phyloP scores from a whole-genome alignment of 2,329 filamentous ascomycete genomes.

The Colletotrichum agaves region DNA sequence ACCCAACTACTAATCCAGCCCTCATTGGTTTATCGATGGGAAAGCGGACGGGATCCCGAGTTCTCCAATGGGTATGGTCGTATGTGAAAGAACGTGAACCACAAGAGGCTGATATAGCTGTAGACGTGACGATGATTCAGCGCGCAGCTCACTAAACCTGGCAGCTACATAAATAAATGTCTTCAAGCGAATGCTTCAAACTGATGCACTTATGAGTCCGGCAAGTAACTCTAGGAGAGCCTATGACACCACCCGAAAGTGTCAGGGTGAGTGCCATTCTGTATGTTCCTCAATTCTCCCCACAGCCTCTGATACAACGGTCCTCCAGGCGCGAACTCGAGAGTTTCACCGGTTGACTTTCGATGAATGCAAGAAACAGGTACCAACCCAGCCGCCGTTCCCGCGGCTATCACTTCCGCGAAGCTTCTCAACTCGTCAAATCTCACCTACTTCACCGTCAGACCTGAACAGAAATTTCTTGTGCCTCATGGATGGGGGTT shows the following conservation, averaged over 20 bases:
- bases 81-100: too few relatives aligned
- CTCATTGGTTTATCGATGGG: too few relatives aligned
- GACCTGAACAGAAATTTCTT: not conserved
- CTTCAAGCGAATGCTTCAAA: not conserved
- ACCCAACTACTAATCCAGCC: too few relatives aligned
- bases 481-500: too few relatives aligned
- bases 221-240: not conserved
- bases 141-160: too few relatives aligned
- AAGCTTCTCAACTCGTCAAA: conserved; percentile 9
- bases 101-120: too few relatives aligned
- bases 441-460: not conserved
- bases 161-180: too few relatives aligned
- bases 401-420: conserved; percentile 15
- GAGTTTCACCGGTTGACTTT: conserved; percentile 11
- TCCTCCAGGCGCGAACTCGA: not conserved
- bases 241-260: conserved; percentile 7
- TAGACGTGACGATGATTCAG: too few relatives aligned
- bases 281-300: not conserved
- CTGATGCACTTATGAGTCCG: too few relatives aligned
- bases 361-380: conserved; percentile 12
- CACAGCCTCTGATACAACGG: not conserved
- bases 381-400: conserved; percentile 6
- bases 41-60: too few relatives aligned
- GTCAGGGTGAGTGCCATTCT: not conserved
- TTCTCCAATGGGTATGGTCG: too few relatives aligned